Evolutionary conservation across 1,284 basidiomycete species (phyloP).

Genomic region (Pseudozyma thailandica): DNA sequence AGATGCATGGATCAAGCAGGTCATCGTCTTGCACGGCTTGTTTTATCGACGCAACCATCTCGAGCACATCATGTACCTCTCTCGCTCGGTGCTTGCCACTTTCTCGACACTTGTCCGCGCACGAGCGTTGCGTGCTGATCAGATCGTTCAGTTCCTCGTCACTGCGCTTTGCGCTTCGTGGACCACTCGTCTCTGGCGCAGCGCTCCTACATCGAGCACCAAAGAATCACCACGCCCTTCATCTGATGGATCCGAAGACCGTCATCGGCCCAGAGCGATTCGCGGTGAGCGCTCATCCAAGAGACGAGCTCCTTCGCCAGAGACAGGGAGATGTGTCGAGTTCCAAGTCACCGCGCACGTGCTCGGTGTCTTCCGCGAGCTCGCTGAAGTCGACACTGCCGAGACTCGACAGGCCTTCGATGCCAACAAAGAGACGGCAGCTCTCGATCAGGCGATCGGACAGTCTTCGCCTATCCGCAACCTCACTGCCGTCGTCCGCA

Average conservation of each 20-base stretch:
- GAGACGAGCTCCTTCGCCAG: slow-evolving; percentile 31
- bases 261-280: slow-evolving; percentile 67
- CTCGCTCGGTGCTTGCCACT: slow-evolving; percentile 45
- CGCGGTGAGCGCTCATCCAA: slow-evolving; percentile 72
- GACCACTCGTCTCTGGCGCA: slow-evolving; percentile 55
- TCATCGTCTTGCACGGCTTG: slow-evolving; percentile 59
- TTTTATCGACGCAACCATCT: slow-evolving; percentile 51
- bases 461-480: slow-evolving; percentile 72
- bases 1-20: slow-evolving; percentile 38
- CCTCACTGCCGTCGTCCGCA: slow-evolving; percentile 85
- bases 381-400: slow-evolving; percentile 77
- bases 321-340: slow-evolving; percentile 70
- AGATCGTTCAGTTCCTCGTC: slow-evolving; percentile 60
- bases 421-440: slow-evolving; percentile 70
- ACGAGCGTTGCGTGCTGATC: slow-evolving; percentile 52
- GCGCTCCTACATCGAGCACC: slow-evolving; percentile 17
- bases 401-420: slow-evolving; percentile 71
- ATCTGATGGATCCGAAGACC: slow-evolving; percentile 33
- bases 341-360: slow-evolving; percentile 78
- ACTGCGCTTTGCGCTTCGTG: slow-evolving; percentile 57
- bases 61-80: slow-evolving; percentile 46
- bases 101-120: slow-evolving; percentile 44
- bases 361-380: slow-evolving; percentile 76
- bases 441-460: not conserved
- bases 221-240: slow-evolving; percentile 30